Base-by-base conservation (phyloP, 2,329 filamentous ascomycete species). In the Cercospora nicotianae region DNA sequence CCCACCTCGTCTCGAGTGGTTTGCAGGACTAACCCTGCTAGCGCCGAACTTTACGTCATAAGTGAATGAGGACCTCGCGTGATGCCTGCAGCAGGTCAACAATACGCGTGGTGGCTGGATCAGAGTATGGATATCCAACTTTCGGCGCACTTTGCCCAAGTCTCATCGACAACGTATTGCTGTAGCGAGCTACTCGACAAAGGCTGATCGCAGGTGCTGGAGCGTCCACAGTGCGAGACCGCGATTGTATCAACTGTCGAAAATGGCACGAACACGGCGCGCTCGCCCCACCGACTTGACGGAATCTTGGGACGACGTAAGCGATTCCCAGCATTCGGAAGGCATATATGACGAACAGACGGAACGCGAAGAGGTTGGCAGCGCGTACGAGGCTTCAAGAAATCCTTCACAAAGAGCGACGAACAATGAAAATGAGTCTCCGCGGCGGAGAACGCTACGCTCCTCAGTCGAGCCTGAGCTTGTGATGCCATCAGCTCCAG, bases 401-500 rank as follows among this genome's bases (percentile, higher is more conserved):
- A 55, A 30, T 51, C 12, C 51, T 20, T 12, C 39, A 53, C 60
- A 26, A 63, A 33, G 39, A 51, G 36, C n/a, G 23, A 60, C 39
- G 30, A 33, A 65, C 42, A 23, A 51, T 57, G 51, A 57, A 33
- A 33, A 70, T 18, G 63, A 68, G n/a, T 62, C 63, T 33, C 69
- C 71, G 26, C 70, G 59, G 42, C 74, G 67, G 59, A 68, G 70
- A n/a, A 69, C 33, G 61, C 72, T 71, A 20, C 61, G 72, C 42
- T 73, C 70, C 10, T 77, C 76, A 23, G 72, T 72, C 8, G 80
- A 79, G 60, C 80, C 80, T 7, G 77, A 79, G 65, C 77, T 83
- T 66, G 79, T 82, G 65, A 83, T 82, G 81, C 82, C 82, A 7
- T 75, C 78, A 8, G 77, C 75, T 55, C 75, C 75, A 13, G 71